Conservation (phyloP, 139 green algal genomes). For the Desmodesmus armatus region DNA sequence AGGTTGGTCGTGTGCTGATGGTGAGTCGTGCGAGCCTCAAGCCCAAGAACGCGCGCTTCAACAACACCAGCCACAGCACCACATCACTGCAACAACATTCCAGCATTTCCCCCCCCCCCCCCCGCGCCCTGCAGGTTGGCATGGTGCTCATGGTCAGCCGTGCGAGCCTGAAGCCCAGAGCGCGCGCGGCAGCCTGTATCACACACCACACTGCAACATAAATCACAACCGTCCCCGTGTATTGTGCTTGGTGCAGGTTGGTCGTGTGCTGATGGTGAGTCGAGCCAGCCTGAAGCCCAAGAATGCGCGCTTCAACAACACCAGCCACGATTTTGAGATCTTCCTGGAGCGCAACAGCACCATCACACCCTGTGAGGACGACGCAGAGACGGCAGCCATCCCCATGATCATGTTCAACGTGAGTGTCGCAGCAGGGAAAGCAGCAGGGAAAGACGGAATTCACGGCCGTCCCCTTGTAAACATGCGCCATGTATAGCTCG, state of each 20-base stretch:
- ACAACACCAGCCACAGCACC: too few species aligned
- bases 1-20: constrained; percentile 83
- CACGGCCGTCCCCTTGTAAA: too few species aligned
- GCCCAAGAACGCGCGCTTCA: constrained; percentile 48
- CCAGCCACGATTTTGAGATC: constrained; percentile 92
- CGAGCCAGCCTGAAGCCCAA: constrained; percentile 80
- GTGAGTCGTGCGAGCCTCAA: constrained; percentile 87
- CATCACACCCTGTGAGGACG: constrained; percentile 65
- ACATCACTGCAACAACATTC: too few species aligned
- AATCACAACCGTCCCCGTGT: too few species aligned
- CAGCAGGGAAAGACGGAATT: too few species aligned
- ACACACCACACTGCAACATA: neutral
- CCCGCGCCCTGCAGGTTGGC: constrained; percentile 70
- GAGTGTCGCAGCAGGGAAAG: too few species aligned
- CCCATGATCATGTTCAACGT: constrained; percentile 79
- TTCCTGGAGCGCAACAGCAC: constrained; percentile 76
- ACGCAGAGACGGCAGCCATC: constrained; percentile 71
- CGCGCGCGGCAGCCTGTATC: neutral
- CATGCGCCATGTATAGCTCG: too few species aligned
- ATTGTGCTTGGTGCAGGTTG: constrained; percentile 52
- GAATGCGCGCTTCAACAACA: constrained; percentile 48
- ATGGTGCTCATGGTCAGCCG: constrained; percentile 87
- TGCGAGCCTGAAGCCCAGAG: constrained; percentile 75
- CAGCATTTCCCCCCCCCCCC: too few species aligned
- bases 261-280: constrained; percentile 85